Conservation (phyloP, 192 early-diverging fungal species). For the Phlyctochytrium arcticum region DNA sequence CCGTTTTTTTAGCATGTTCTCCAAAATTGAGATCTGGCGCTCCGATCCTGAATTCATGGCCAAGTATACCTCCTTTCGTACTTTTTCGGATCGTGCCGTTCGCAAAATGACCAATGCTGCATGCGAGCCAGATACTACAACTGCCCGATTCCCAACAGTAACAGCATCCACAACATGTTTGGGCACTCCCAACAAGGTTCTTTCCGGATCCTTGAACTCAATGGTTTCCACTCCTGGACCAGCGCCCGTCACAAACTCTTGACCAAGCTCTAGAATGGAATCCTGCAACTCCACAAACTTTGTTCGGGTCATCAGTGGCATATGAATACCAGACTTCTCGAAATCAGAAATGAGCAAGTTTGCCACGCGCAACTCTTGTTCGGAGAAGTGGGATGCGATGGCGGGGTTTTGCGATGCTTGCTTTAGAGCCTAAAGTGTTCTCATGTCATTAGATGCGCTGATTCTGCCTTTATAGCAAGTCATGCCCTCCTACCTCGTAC, state of each 20-base stretch:
- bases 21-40: constrained; percentile 64
- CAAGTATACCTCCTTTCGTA: constrained; percentile 69
- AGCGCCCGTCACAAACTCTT: constrained; percentile 56
- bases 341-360: constrained; percentile 85
- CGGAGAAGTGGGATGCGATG: constrained; percentile 51
- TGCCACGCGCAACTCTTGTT: constrained; percentile 73
- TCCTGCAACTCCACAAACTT: constrained; percentile 82
- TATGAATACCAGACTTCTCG: constrained; percentile 91
- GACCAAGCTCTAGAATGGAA: constrained; percentile 70
- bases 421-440: constrained; percentile 54
- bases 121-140: constrained; percentile 55
- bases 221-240: constrained; percentile 17
- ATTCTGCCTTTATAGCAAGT: neutral
- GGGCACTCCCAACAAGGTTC: constrained; percentile 32
- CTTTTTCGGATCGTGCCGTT: constrained; percentile 55
- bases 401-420: constrained; percentile 56
- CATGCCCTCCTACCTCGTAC: constrained; percentile 64
- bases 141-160: constrained; percentile 20
- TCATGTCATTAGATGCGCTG: no score
- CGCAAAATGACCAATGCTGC: constrained; percentile 62
- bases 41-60: constrained; percentile 68
- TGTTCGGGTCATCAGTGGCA: constrained; percentile 58
- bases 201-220: constrained; percentile 23
- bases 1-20: constrained; percentile 69
- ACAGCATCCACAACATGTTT: neutral